phyloP scores from a whole-genome alignment of 305 asterid genomes.

The Plantago coronopus region DNA sequence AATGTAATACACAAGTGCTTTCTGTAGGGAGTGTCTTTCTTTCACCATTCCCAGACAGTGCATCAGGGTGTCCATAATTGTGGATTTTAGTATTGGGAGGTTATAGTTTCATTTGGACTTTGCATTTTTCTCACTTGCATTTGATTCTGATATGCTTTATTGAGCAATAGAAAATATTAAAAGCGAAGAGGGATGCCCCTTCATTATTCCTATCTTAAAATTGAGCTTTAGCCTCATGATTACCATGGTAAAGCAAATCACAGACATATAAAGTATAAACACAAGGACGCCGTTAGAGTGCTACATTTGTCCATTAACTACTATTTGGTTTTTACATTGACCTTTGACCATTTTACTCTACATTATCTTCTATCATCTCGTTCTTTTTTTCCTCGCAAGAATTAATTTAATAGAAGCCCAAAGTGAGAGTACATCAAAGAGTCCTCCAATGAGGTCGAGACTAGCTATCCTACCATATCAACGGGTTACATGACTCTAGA shows the following conservation, averaged over 20 bases:
- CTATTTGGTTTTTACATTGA: not conserved
- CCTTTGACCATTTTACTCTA: slow-evolving; percentile 15
- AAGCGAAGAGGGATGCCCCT: not conserved
- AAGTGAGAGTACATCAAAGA: too few species aligned
- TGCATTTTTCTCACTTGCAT: not conserved
- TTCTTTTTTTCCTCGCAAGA: too few species aligned
- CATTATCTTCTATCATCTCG: slow-evolving; percentile 22
- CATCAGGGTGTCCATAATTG: not conserved
- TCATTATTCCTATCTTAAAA: not conserved
- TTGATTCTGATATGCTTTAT: not conserved
- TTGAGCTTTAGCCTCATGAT: not conserved
- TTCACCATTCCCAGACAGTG: too few species aligned
- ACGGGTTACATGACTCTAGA: too few species aligned
- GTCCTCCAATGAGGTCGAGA: too few species aligned
- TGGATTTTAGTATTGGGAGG: not conserved
- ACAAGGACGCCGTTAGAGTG: not conserved
- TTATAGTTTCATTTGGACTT: slow-evolving; percentile 2
- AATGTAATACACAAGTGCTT: too few species aligned
- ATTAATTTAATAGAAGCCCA: too few species aligned
- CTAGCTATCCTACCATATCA: too few species aligned
- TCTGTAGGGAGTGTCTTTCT: too few species aligned
- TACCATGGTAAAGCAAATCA: too few species aligned
- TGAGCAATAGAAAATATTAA: not conserved
- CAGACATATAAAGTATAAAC: too few species aligned
- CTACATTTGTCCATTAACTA: not conserved